Evolutionary conservation across 179 eudicot species (phyloP).

Genomic region (Amaranthus tricolor): DNA sequence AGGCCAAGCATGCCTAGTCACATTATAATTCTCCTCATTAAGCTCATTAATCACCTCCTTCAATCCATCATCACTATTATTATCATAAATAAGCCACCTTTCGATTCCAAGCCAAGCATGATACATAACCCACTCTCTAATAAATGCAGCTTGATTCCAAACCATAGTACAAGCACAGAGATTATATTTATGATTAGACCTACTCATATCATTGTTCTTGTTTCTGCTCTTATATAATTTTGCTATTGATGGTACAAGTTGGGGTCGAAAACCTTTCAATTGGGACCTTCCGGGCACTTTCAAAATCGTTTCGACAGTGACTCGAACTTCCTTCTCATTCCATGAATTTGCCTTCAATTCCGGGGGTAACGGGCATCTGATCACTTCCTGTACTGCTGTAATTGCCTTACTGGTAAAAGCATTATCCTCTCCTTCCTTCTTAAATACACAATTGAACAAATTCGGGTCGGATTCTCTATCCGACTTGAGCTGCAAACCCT

Average conservation of each 20-base stretch:
- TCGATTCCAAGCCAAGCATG: slow-evolving; percentile 90
- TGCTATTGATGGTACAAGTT: slow-evolving; percentile 72
- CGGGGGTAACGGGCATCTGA: slow-evolving; percentile 65
- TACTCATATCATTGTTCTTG: neutral
- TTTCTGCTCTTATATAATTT: slow-evolving; percentile 31
- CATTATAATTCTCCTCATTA: slow-evolving; percentile 50
- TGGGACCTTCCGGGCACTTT: slow-evolving; percentile 20
- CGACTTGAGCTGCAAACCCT: slow-evolving; percentile 73
- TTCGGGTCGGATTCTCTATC: slow-evolving; percentile 60
- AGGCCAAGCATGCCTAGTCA: slow-evolving; percentile 81
- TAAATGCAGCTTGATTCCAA: slow-evolving; percentile 83
- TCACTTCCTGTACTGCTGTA: slow-evolving; percentile 81
- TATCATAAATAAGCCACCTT: slow-evolving; percentile 87
- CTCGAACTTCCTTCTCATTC: slow-evolving; percentile 41
- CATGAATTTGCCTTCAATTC: slow-evolving; percentile 33
- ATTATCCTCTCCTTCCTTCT: slow-evolving; percentile 23
- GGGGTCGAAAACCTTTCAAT: slow-evolving; percentile 27
- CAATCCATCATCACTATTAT: slow-evolving; percentile 72
- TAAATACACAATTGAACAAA: slow-evolving; percentile 61
- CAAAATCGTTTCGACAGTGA: slow-evolving; percentile 41
- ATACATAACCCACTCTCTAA: slow-evolving; percentile 78
- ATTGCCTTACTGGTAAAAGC: slow-evolving; percentile 47
- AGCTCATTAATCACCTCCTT: slow-evolving; percentile 51
- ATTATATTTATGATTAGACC: slow-evolving; percentile 41
- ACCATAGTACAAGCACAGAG: slow-evolving; percentile 94